These are phyloP conservation scores for Noccaea bulbosa DNA, from an alignment of 345 rosid genomes.

Conservation along the genomic window DNA sequence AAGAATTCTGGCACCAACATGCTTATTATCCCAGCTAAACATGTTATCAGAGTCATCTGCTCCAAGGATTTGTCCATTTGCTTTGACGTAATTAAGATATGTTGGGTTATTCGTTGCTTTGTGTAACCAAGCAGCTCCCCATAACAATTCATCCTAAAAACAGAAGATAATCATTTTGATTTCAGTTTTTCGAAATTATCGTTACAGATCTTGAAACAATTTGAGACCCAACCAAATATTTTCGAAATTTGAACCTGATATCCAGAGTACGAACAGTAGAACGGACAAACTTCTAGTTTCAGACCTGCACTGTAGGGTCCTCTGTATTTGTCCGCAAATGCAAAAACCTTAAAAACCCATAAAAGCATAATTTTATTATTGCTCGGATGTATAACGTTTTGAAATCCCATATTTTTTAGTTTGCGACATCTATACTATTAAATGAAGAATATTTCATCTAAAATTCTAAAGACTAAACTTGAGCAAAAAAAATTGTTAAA, in stretches of 20 bases:
- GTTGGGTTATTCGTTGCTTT: constrained; percentile 58
- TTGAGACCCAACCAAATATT: not conserved
- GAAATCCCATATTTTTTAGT: not conserved
- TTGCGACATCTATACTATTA: not conserved
- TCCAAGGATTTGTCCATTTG: constrained; percentile 58
- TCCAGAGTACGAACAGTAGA: constrained; percentile 76
- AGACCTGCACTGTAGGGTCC: constrained; percentile 73
- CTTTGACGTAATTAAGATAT: constrained; percentile 62
- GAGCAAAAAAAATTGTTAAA: no score
- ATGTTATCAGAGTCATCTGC: constrained; percentile 43
- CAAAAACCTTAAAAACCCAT: constrained; percentile 59
- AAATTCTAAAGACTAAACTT: no score
- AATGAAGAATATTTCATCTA: not conserved
- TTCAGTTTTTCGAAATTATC: not conserved
- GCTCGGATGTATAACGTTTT: constrained; percentile 11
- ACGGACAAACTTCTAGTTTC: constrained; percentile 68
- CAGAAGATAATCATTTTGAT: not conserved
- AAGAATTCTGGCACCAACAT: constrained; percentile 76
- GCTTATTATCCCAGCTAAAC: constrained; percentile 88
- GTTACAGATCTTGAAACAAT: not conserved
- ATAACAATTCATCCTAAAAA: constrained; percentile 73
- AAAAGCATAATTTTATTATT: constrained; percentile 6
- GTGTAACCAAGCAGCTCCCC: constrained; percentile 91
- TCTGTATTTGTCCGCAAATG: constrained; percentile 65
- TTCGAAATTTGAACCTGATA: constrained; percentile 50